Evolutionary conservation across 768 basidiomycete species (phyloP), one percentile per base, ranked within the genome.

Genomic region (Boletus subcaerulescens): DNA sequence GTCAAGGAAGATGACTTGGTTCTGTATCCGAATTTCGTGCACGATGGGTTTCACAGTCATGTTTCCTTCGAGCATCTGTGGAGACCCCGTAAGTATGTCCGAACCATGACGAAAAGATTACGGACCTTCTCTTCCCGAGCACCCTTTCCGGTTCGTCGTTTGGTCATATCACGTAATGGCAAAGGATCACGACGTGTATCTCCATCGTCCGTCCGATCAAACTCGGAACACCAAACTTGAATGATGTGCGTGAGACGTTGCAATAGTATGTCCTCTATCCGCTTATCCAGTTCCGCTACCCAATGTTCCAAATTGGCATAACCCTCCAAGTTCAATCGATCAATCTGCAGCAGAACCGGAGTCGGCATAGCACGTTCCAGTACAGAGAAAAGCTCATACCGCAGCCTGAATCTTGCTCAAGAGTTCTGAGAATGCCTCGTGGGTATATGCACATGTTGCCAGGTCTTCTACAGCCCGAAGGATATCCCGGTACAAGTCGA

Each of bases 1-100:
- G 69, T 98, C 96, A 48, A 98, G 79, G 76, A 97, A 98, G 71
- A 99, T 98, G 59, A 98, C 93, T 69, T 99, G 97, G 68, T 99
- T 97, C 67, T 95, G 91, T 80, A 98, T 98, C 73, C 95, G 84
- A 59, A 98, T 91, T 70, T 98, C 96, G 70, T 98, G 95, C 8
- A 96, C 80, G 53, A 97, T 87, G 0, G 93, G 91, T 61, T 90
- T 87, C 60, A 98, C 70, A 2, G 80, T 77, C 80, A 95, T 84
- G 56, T 81, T 80, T 14, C 82, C 82, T 63, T 93, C 91, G 64
- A 86, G 62, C 67, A 82, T 80, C 90, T 92, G 60, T 32, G 5
- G 17, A 38, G 42, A 45, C 11, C 8, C 50, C n/a, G 33, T 55
- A 10, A 55, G 15, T 3, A 33, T 9, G 17, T 39, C 38, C 18